Percentiles rank a stretch among this genome's conserved stretches.
Conservation (phyloP, 2,329 filamentous ascomycete genomes). For the Intubia oerlemansii region DNA sequence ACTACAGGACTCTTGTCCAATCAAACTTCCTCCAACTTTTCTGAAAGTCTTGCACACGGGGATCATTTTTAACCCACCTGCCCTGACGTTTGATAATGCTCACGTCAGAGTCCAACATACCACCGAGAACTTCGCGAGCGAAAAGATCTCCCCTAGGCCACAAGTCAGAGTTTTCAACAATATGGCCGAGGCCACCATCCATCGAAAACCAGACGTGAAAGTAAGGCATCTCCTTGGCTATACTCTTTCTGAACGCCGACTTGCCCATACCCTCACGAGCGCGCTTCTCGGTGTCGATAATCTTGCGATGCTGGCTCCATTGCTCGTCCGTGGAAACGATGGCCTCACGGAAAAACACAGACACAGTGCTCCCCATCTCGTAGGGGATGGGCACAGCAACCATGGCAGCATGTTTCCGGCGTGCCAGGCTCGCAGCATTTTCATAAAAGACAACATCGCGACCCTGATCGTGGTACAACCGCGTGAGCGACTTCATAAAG, state of each 20-base stretch:
- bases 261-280: slow-evolving; percentile 52
- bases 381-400: slow-evolving; percentile 75
- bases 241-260: slow-evolving; percentile 55
- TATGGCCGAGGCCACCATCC: slow-evolving; percentile 78
- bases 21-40: slow-evolving; percentile 85
- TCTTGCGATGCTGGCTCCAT: slow-evolving; percentile 86
- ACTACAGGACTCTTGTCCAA: slow-evolving; percentile 41
- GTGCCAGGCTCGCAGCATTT: slow-evolving; percentile 65
- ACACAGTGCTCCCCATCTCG: slow-evolving; percentile 73
- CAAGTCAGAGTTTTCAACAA: slow-evolving; percentile 65
- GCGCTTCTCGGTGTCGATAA: slow-evolving; percentile 65
- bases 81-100: slow-evolving; percentile 82
- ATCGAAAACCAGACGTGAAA: slow-evolving; percentile 94
- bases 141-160: slow-evolving; percentile 92
- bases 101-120: slow-evolving; percentile 68
- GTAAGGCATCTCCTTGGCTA: slow-evolving; percentile 95
- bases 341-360: slow-evolving; percentile 88
- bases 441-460: slow-evolving; percentile 94
- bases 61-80: slow-evolving; percentile 51
- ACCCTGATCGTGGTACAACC: slow-evolving; percentile 86
- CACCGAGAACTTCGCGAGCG: slow-evolving; percentile 75
- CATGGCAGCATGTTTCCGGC: slow-evolving; percentile 68
- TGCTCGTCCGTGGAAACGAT: slow-evolving; percentile 76
- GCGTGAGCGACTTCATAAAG: slow-evolving; percentile 91
- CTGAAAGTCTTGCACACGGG: slow-evolving; percentile 55